A percentile compares a stretch with the other conserved stretches of the same genome.
These are phyloP conservation scores for Sclerotinia sclerotiorum DNA, from an alignment of 2,329 filamentous ascomycete genomes.

Conservation along the genomic window DNA sequence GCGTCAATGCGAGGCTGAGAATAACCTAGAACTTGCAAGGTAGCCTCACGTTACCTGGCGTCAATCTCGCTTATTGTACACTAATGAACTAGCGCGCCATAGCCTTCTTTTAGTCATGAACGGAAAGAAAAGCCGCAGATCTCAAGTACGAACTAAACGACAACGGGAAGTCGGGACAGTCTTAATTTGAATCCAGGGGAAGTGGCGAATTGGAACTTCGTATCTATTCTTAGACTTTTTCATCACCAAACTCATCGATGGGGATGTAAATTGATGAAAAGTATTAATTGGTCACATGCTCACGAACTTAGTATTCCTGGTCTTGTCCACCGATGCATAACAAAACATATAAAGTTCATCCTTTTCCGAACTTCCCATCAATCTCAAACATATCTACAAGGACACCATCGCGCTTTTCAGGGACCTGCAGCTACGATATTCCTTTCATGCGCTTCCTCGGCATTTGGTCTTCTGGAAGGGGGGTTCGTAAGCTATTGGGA, in stretches of 20 bases:
- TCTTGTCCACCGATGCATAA: background rate
- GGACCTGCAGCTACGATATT: background rate
- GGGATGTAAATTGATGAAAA: background rate
- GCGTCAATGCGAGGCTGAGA: constrained; percentile 18
- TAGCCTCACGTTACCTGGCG: background rate
- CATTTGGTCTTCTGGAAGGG: background rate
- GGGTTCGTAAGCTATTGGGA: background rate
- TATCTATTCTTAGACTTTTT: constrained; percentile 2
- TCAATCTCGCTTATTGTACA: background rate
- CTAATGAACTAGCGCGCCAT: background rate
- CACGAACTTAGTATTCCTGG: too few species aligned
- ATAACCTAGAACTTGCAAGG: background rate
- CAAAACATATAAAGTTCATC: background rate
- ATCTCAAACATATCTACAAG: background rate
- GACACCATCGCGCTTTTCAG: background rate
- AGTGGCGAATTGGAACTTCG: background rate
- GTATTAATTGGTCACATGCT: background rate
- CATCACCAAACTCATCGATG: background rate
- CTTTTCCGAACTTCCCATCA: background rate
- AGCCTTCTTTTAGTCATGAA: background rate
- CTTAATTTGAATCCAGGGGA: background rate
- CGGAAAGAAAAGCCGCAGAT: background rate
- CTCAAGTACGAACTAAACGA: background rate
- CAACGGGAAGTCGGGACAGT: too few species aligned
- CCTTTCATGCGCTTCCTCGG: background rate